Conservation (phyloP, 495 filamentous ascomycete genomes). For the Aspergillus conjunctus region DNA sequence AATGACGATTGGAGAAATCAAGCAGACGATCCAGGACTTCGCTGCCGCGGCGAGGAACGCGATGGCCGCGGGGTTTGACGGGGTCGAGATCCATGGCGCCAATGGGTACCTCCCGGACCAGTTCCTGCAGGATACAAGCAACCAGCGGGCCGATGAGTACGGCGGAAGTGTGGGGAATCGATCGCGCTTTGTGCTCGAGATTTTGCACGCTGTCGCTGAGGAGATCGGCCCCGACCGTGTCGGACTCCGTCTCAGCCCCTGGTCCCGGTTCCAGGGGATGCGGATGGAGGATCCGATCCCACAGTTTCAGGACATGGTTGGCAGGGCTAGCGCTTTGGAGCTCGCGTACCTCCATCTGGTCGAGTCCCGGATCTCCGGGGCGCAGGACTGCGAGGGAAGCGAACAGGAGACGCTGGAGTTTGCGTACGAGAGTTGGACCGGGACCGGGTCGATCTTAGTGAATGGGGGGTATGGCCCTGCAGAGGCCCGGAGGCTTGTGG, state of each 20-base stretch:
- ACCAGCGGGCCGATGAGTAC: constrained; percentile 66
- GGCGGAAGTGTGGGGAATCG: constrained; percentile 73
- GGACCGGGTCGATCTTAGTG: constrained; percentile 56
- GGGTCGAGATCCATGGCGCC: constrained; percentile 73
- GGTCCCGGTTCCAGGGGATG: constrained; percentile 66
- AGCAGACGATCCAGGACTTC: constrained; percentile 55
- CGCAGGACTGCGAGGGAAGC: constrained; percentile 37
- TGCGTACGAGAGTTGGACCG: constrained; percentile 39
- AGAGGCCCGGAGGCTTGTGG: constrained; percentile 41
- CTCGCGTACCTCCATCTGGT: constrained; percentile 70
- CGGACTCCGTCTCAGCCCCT: constrained; percentile 67
- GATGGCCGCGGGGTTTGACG: constrained; percentile 70
- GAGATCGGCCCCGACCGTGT: constrained; percentile 64
- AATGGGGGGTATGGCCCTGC: constrained; percentile 60
- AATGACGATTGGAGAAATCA: constrained; percentile 60
- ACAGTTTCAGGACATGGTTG: constrained; percentile 61
- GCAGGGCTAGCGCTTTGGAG: constrained; percentile 49
- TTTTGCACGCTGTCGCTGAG: constrained; percentile 59
- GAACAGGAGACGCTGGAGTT: constrained; percentile 53
- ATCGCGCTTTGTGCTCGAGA: constrained; percentile 63
- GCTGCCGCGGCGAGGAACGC: constrained; percentile 61
- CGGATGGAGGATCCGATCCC: constrained; percentile 62
- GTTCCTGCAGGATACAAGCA: constrained; percentile 64
- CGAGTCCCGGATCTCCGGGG: constrained; percentile 51
- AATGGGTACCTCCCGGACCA: constrained; percentile 77